Evolutionary conservation across 148 eudicot genomes (phyloP), one percentile per base, ranked within the genome.

Genomic region (Persicaria tinctoria): DNA sequence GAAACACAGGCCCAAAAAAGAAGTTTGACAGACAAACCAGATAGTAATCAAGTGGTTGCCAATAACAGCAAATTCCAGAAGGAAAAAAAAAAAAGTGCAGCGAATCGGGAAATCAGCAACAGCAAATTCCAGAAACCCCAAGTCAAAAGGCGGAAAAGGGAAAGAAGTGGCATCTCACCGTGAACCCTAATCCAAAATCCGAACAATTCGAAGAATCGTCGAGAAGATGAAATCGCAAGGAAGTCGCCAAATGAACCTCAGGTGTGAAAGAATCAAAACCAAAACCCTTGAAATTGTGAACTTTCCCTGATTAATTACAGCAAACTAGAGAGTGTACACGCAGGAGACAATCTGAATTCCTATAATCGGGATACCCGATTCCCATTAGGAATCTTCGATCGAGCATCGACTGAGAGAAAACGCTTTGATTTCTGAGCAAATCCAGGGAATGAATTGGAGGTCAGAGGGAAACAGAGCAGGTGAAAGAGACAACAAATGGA

Each of bases 61-160:
- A 51, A 4, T 32, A 32, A 32, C 41, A 32, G 41, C 41, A 32
- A 32, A 32, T 32, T 32, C 41, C 41, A 32, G 41, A 32, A 32
- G 41, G 27, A 0, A 32, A 20, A 8, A 18, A 8, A 18, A 6
- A 60, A 20, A 60, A 8, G 8, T 8, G 41, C 18, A 60, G 20
- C 9, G 66, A 60, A 60, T 60, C 66, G 23, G 66, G 66, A 17
- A 60, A 60, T 20, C 41, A 60, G 10, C 8, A 60, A 23, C 41
- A 60, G 66, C 2, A 60, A 60, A 60, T 60, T 8, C 7, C 66
- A 60, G 23, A 50, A 60, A 12, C 38, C 44, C 11, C 20, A 8
- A 60, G 41, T 60, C 66, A 60, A 60, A 60, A 60, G 66, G 41
- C 66, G 41, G 12, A 23, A 60, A 60, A 3, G 66, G 38, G 66